Percentiles rank a stretch among this genome's conserved stretches.
Evolutionary conservation across 2,329 filamentous ascomycete species (phyloP).

Genomic region (Akanthomyces uredinophilus): DNA sequence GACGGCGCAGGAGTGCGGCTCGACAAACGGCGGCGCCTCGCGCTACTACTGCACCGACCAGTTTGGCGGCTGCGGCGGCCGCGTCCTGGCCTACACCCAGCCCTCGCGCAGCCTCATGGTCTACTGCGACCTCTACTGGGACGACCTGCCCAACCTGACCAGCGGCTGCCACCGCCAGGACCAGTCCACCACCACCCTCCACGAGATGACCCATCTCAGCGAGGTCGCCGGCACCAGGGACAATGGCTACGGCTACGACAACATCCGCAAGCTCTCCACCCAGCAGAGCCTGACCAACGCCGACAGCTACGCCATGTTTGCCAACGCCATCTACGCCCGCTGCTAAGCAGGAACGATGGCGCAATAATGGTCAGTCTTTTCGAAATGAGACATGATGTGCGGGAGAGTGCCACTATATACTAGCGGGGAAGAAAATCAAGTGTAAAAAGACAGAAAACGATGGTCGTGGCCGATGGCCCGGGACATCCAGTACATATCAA

Average conservation of each 20-base stretch:
- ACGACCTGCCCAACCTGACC: conserved; percentile 17
- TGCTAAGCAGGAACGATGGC: conserved; percentile 5
- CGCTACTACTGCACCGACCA: conserved; percentile 51
- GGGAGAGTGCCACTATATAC: not conserved
- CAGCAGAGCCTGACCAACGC: conserved; percentile 18
- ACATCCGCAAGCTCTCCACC: conserved; percentile 11
- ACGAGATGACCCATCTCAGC: conserved; percentile 13
- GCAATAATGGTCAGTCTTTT: not conserved
- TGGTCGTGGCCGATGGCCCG: not conserved
- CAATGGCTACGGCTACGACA: conserved; percentile 18
- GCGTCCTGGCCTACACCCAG: conserved; percentile 24
- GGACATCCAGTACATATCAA: not conserved
- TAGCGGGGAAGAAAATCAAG: not conserved
- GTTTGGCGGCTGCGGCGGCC: conserved; percentile 38
- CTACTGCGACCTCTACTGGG: conserved; percentile 14
- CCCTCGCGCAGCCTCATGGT: conserved; percentile 11
- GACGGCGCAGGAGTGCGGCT: conserved; percentile 47
- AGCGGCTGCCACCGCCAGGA: conserved; percentile 13
- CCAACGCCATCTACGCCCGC: conserved; percentile 15
- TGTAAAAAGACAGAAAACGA: not conserved
- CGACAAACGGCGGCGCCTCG: conserved; percentile 39
- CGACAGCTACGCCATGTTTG: conserved; percentile 19
- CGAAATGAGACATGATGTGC: conserved; percentile 4
- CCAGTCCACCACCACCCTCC: conserved; percentile 13
- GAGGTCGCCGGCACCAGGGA: conserved; percentile 11